Percentiles rank a stretch among this genome's conserved stretches.
Conservation (phyloP, 441 rosid species). For the Gossypium davidsonii region DNA sequence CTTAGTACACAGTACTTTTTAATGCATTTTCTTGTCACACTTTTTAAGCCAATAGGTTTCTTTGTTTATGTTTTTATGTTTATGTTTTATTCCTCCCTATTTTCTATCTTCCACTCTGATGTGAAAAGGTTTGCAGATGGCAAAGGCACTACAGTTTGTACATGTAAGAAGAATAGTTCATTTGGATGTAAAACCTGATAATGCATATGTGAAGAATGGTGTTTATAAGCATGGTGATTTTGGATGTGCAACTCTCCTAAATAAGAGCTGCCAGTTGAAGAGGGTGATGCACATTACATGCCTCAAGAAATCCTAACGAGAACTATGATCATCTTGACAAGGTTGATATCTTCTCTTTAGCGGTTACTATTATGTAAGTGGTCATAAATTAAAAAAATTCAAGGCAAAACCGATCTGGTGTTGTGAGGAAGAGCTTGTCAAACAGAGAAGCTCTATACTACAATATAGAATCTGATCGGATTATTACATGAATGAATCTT, state of each 20-base stretch:
- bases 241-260: slow-evolving; percentile 82
- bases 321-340: slow-evolving; percentile 72
- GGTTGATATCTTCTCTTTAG: slow-evolving; percentile 86
- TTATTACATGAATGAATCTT: not conserved
- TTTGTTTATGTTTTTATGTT: not conserved
- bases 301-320: slow-evolving; percentile 90
- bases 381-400: not conserved
- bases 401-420: not conserved
- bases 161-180: slow-evolving; percentile 85
- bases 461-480: not conserved
- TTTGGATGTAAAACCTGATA: slow-evolving; percentile 88
- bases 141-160: slow-evolving; percentile 65
- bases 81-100: too few species aligned
- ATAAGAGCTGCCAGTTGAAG: slow-evolving; percentile 78
- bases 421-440: not conserved
- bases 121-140: slow-evolving; percentile 43
- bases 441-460: not conserved
- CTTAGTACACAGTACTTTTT: not conserved
- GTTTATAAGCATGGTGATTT: slow-evolving; percentile 87
- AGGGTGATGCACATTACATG: slow-evolving; percentile 98
- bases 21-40: not conserved
- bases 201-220: slow-evolving; percentile 76
- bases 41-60: not conserved
- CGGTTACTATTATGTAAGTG: slow-evolving; percentile 35
- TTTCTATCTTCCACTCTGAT: slow-evolving; percentile 11